phyloP scores from a whole-genome alignment of 2,329 filamentous ascomycete genomes.

The Beauveria sp. region DNA sequence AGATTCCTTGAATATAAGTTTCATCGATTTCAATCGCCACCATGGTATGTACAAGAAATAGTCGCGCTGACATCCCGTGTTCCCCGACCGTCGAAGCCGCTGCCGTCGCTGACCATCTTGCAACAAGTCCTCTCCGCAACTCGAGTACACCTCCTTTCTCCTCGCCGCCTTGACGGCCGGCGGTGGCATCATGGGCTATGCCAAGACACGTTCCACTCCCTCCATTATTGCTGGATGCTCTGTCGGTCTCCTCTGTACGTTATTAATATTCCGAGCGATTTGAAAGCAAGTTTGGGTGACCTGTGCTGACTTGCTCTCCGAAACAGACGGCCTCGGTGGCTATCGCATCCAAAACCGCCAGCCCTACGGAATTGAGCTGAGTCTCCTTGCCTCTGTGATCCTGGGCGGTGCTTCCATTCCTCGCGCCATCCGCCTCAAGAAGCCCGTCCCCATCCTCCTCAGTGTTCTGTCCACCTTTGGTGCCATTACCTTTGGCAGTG shows the following conservation, averaged over 20 bases:
- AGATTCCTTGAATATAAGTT: no score
- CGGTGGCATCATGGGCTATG: conserved; percentile 82
- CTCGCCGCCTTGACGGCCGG: conserved; percentile 77
- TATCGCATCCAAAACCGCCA: conserved; percentile 69
- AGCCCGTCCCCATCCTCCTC: conserved; percentile 76
- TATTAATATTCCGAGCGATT: not conserved
- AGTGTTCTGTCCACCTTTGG: conserved; percentile 75
- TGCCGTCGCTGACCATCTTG: not conserved
- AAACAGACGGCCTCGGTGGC: conserved; percentile 65
- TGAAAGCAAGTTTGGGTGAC: not conserved
- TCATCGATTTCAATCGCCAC: not conserved
- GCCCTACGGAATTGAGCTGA: conserved; percentile 79
- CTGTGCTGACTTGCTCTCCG: not conserved
- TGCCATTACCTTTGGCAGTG: conserved; percentile 69
- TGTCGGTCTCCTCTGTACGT: conserved; percentile 61
- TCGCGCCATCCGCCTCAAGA: conserved; percentile 72
- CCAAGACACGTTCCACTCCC: conserved; percentile 76
- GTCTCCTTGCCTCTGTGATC: conserved; percentile 79
- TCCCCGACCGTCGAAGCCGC: not conserved
- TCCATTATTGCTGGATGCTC: conserved; percentile 78
- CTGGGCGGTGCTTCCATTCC: conserved; percentile 80
- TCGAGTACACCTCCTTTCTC: conserved; percentile 59
- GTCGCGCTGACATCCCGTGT: not conserved
- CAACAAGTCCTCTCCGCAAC: conserved; percentile 14
- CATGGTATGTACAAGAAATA: not conserved